These are phyloP conservation scores for Lentinula boryana DNA, from an alignment of 768 basidiomycete genomes.

Conservation along the genomic window DNA sequence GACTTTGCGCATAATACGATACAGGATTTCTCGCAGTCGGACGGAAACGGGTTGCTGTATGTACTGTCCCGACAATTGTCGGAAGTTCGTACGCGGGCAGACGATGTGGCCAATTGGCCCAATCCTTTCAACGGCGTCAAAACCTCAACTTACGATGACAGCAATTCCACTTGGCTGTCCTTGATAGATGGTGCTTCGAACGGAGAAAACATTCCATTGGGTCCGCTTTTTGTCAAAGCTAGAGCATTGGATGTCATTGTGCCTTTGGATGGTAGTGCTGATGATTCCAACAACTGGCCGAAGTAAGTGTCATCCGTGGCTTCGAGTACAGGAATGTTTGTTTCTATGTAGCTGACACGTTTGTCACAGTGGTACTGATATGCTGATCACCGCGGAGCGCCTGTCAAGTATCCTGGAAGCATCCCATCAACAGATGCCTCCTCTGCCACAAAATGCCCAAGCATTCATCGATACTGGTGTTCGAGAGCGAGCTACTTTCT, in stretches of 20 bases:
- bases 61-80: conserved; percentile 41
- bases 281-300: conserved; percentile 56
- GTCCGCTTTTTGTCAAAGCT: conserved; percentile 62
- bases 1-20: conserved; percentile 39
- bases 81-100: conserved; percentile 45
- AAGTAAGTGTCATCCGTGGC: conserved; percentile 50
- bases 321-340: background rate
- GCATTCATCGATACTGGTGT: conserved; percentile 56
- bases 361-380: conserved; percentile 43
- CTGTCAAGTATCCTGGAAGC: conserved; percentile 35
- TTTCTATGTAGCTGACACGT: conserved; percentile 19
- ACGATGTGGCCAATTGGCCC: conserved; percentile 69
- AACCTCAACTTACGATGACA: conserved; percentile 44
- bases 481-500: conserved; percentile 67
- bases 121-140: conserved; percentile 51
- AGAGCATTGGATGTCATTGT: conserved; percentile 71
- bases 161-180: conserved; percentile 45
- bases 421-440: conserved; percentile 59
- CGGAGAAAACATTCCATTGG: conserved; percentile 64
- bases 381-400: conserved; percentile 37
- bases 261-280: conserved; percentile 63
- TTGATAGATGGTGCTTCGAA: conserved; percentile 75
- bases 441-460: conserved; percentile 47
- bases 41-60: conserved; percentile 38
- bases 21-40: conserved; percentile 28